Percentiles rank a stretch among this genome's conserved stretches.
Evolutionary conservation across 345 rosid species (phyloP).

Genomic region (Arabidopsis thaliana): DNA sequence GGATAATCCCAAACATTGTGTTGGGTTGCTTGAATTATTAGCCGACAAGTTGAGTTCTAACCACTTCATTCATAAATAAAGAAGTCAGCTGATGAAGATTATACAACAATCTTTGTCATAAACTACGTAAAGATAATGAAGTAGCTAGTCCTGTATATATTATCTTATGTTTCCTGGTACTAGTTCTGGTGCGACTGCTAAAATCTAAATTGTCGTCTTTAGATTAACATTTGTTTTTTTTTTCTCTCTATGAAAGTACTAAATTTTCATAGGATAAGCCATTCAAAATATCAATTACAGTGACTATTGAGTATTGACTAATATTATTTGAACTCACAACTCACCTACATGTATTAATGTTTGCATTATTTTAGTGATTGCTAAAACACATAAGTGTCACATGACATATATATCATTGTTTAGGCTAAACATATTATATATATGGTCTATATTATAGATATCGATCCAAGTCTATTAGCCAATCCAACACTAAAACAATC

Average conservation of each 20-base stretch:
- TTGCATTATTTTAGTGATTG: not conserved
- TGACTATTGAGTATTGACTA: not conserved
- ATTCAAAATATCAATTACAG: not conserved
- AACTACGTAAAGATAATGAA: conserved; percentile 20
- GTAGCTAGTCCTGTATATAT: not conserved
- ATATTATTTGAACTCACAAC: not conserved
- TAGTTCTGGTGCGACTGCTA: not conserved
- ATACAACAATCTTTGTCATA: conserved; percentile 1
- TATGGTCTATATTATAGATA: not conserved
- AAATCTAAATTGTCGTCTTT: not conserved
- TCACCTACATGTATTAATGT: not conserved
- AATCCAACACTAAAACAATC: not conserved
- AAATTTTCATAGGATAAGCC: not conserved
- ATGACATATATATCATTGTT: not conserved
- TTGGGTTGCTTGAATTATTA: conserved; percentile 12
- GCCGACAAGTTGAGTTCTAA: conserved; percentile 24
- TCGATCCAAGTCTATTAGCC: not conserved
- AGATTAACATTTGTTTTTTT: not conserved
- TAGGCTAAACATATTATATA: not conserved
- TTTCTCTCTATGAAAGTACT: not conserved
- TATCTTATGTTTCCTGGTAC: conserved; percentile 1
- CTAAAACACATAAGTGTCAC: not conserved
- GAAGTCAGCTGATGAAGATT: not conserved
- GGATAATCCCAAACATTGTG: not conserved
- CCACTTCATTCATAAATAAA: conserved; percentile 11